These are phyloP conservation scores for Psilocybe azurescens DNA, from an alignment of 768 basidiomycete genomes.

Conservation along the genomic window DNA sequence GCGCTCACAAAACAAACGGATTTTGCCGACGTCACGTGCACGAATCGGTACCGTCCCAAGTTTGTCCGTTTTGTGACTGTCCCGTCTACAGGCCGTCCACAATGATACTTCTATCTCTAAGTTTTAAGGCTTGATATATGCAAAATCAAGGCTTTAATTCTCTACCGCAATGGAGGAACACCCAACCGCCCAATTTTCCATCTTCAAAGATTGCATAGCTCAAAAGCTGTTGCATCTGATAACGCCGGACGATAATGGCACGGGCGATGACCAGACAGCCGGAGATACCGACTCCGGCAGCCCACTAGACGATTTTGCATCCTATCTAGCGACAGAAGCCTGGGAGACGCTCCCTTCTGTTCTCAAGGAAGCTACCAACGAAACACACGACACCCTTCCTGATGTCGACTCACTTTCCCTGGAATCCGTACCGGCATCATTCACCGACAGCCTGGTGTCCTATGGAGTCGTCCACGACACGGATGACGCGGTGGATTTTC, in stretches of 20 bases:
- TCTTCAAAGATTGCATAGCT: constrained; percentile 54
- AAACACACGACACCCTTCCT: constrained; percentile 33
- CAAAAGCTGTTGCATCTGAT: constrained; percentile 23
- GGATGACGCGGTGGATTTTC: constrained; percentile 44
- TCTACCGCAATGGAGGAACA: not conserved
- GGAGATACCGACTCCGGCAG: constrained; percentile 20
- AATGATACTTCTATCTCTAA: not conserved
- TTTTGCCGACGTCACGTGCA: too few relatives aligned
- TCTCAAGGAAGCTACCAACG: constrained; percentile 45
- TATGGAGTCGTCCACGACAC: constrained; percentile 48
- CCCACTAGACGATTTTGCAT: constrained; percentile 55
- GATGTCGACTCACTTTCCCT: constrained; percentile 44
- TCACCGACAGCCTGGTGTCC: constrained; percentile 55
- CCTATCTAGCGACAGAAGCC: constrained; percentile 55
- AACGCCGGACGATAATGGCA: not conserved
- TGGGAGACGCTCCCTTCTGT: constrained; percentile 48
- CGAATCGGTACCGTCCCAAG: too few relatives aligned
- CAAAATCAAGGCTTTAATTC: not conserved
- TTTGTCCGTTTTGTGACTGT: too few relatives aligned
- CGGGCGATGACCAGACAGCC: constrained; percentile 6
- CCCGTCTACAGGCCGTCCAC: too few relatives aligned
- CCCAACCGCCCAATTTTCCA: constrained; percentile 26
- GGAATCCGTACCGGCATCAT: constrained; percentile 43
- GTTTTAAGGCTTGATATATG: not conserved
- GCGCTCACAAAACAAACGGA: too few relatives aligned